These are phyloP conservation scores for Trypanosoma theileri DNA, from an alignment of 208 protist species.

Conservation along the genomic window DNA sequence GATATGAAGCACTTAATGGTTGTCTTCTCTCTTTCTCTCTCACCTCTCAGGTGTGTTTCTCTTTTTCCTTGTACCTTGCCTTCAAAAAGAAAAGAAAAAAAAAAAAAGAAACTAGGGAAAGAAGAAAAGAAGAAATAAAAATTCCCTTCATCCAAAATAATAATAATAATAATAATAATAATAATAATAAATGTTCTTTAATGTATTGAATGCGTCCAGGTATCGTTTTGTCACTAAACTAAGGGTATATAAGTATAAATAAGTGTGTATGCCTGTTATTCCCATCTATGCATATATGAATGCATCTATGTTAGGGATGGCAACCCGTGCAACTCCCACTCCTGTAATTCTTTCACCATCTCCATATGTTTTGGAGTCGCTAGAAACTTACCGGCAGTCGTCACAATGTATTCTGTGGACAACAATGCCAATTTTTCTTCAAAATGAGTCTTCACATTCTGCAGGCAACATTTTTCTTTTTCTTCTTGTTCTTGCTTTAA, in stretches of 20 bases:
- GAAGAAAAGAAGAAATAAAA: neutral
- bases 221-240: neutral
- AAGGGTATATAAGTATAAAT: neutral
- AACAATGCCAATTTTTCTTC: conserved; percentile 73
- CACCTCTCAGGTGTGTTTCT: no score
- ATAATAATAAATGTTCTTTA: no score
- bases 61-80: no score
- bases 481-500: neutral
- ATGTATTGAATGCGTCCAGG: no score
- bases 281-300: neutral
- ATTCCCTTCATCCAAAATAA: no score
- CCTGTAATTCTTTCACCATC: conserved; percentile 54
- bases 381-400: conserved; percentile 55
- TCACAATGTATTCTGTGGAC: conserved; percentile 62
- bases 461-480: conserved; percentile 38
- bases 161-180: no score
- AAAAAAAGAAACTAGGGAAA: neutral
- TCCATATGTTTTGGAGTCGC: conserved; percentile 38
- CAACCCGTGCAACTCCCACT: conserved; percentile 52
- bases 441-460: conserved; percentile 59
- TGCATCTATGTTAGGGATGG: conserved; percentile 36
- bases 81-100: neutral
- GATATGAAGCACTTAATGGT: no score
- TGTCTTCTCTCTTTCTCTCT: no score
- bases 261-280: neutral